Base-by-base conservation (phyloP, 805 yeast genomes). In the Priceomyces carsonii region DNA sequence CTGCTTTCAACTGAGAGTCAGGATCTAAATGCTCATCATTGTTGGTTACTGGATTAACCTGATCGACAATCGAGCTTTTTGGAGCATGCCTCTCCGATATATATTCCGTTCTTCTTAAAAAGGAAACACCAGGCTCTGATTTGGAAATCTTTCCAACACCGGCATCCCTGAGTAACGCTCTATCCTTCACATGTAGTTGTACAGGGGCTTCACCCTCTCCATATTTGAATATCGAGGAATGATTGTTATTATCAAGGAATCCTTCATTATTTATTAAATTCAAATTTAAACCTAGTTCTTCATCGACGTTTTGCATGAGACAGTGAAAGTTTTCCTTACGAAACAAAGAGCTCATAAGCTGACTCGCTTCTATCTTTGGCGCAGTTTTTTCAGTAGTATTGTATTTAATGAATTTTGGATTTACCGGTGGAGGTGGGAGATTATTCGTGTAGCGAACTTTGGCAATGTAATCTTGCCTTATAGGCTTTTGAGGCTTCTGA, bases 31-130 rank as follows among this genome's bases (percentile, higher is more conserved):
- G 48, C 24, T 57, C 64, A 52, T 62, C 44, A 27, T 61, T 57
- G 39, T 57, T 63, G 44, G 59, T 58, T 35, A 52, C 53, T 39
- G 52, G 50, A 25, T 48, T 41, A 32, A 44, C 38, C 9, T 51
- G 45, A 33, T 45, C 42, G 16, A 44, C 50, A 19, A 47, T 45
- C 13, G 37, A 48, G 6, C 39, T 15, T 31, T 40, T 40, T 10
- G 61, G 35, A 9, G 51, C 38, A 35, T 72, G 72, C 33, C 78
- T 81, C 23, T 85, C 79, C 8, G 95, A 77, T 40, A 88, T 84
- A 57, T 91, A 91, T 56, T 93, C 98, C 0, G 99, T 91, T 66
- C 98, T 80, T 66, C 97, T 81, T 56, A 91, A 72, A 63, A 91
- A 90, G n/a, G 86, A 74, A 9, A 85, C 85, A 29, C 80, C 73